Evolutionary conservation across 2,329 filamentous ascomycete species (phyloP).

Genomic region (Aureobasidium namibiae): DNA sequence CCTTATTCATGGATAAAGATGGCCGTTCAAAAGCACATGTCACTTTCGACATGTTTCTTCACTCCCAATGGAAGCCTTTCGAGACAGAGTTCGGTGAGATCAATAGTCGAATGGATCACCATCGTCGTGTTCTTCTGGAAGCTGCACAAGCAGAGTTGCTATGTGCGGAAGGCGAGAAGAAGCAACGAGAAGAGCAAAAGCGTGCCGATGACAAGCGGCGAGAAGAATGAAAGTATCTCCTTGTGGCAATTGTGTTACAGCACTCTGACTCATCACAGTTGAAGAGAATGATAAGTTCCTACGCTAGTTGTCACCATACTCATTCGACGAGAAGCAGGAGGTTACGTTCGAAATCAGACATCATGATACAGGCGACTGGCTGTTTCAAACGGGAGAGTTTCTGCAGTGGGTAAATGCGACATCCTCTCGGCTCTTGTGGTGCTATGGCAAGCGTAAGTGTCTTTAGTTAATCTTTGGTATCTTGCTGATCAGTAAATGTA

Average conservation of each 20-base stretch:
- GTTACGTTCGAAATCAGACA: not conserved
- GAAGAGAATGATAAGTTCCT: not conserved
- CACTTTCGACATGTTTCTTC: not conserved
- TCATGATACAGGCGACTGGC: not conserved
- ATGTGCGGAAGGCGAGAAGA: no score
- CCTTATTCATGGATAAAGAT: not conserved
- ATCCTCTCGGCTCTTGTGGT: not conserved
- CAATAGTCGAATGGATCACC: not conserved
- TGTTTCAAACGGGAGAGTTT: not conserved
- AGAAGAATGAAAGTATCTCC: not conserved
- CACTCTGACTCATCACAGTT: not conserved
- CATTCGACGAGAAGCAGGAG: not conserved
- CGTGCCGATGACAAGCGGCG: no score
- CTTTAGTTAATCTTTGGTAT: no score
- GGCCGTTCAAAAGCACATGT: not conserved
- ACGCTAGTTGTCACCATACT: not conserved
- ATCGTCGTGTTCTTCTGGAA: not conserved
- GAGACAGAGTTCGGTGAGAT: not conserved
- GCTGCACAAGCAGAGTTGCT: not conserved
- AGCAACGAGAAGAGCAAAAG: no score
- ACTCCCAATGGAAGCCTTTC: not conserved
- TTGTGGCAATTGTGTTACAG: not conserved
- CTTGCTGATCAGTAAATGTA: not conserved
- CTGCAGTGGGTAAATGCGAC: not conserved
- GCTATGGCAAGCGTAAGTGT: not conserved